Evolutionary conservation across 2,329 filamentous ascomycete genomes (phyloP).

Genomic region (Xylariaceae sp.): DNA sequence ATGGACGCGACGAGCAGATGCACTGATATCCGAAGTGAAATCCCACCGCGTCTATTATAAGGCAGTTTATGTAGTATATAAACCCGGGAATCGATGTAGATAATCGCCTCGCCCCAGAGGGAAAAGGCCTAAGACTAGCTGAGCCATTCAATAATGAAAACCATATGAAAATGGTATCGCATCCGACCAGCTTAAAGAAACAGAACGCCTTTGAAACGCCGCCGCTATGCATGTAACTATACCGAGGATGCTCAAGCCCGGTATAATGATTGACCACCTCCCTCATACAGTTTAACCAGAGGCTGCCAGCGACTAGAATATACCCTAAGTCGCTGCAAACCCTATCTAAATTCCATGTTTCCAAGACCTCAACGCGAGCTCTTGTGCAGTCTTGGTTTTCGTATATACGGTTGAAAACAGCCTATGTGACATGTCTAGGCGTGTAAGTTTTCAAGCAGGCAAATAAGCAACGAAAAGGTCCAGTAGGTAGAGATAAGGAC

Average conservation of each 20-base stretch:
- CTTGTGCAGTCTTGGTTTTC: conserved; percentile 1
- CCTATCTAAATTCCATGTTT: background rate
- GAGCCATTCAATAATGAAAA: no score
- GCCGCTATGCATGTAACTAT: conserved; percentile 8
- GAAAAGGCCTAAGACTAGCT: no score
- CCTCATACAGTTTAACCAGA: background rate
- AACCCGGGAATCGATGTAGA: no score
- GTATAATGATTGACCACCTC: background rate
- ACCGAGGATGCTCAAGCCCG: conserved; percentile 11
- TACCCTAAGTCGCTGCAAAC: background rate
- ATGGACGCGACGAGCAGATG: no score
- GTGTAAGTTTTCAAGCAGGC: conserved; percentile 6
- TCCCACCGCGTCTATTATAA: no score
- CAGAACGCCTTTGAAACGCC: conserved; percentile 14
- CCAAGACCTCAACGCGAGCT: background rate
- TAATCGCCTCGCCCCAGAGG: no score
- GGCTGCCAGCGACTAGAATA: background rate
- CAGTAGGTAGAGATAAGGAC: background rate
- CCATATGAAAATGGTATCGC: no score
- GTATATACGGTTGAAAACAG: conserved; percentile 8
- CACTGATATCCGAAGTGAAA: no score
- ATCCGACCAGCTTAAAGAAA: background rate
- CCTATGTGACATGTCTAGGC: conserved; percentile 1
- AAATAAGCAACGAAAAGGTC: background rate
- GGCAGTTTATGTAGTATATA: no score